Base-by-base conservation (phyloP, 2,329 filamentous ascomycete species). In the Sphaerulina populicola region DNA sequence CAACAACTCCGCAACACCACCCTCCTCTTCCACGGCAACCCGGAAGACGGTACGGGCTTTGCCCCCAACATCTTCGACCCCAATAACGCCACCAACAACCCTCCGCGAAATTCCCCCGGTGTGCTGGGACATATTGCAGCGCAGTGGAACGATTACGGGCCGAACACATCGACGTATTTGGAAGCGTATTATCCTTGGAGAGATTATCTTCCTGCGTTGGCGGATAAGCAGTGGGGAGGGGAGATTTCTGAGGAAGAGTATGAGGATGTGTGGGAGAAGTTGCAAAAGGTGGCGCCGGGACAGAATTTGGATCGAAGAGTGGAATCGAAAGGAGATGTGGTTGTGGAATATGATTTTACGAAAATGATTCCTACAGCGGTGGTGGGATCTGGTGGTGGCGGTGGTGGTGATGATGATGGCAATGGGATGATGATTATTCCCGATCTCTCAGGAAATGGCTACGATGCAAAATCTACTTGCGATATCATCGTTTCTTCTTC, bases 81-180 rank as follows among this genome's bases (percentile, higher is more conserved):
- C 0, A 69, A 66, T 14, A 77, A 78, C 48, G 63, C 65, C 0
- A 72, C 71, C 0, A 71, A 77, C 47, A 78, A 79, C 54, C 72
- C 75, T 0, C 55, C 68, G 1, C 58, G 61, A 7, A 56, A 68
- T 2, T 70, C 68, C 30, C 65, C 70, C 0, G 63, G 66, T 1
- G 69, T 78, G 1, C 67, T 74, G 2, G 77, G 77, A 0, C 70
- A 74, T 21, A 70, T 79, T 27, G 67, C 71, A 2, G 72, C 77
- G 1, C 62, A 76, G 4, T 79, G 77, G 77, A 79, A 78, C 51
- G 77, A 80, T 54, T 77, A 74, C 44, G 77, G 77, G 1, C 66
- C 72, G 0, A 77, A 78, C 53, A 72, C 75, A 2, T 72, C 72
- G 0, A 73, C 74, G 0, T 75, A 75, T 51, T 69, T 74, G 1